A percentile compares a stretch with the other conserved stretches of the same genome.
Conservation (phyloP, 768 basidiomycete species). For the Lactarius indigo region DNA sequence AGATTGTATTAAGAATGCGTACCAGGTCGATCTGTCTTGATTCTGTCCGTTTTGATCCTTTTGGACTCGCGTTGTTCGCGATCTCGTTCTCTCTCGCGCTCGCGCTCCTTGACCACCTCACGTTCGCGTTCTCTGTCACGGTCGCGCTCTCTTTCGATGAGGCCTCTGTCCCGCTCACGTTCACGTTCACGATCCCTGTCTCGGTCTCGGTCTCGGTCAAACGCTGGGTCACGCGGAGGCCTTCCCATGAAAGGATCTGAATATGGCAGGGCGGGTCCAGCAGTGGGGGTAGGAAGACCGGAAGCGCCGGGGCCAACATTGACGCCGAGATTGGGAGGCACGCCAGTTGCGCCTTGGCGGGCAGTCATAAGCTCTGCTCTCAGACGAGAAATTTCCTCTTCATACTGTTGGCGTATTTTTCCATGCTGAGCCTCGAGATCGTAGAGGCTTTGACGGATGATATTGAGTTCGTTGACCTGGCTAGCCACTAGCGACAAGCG, state of each 20-base stretch:
- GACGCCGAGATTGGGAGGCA: conserved; percentile 28
- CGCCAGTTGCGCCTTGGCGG: conserved; percentile 37
- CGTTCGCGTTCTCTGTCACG: conserved; percentile 34
- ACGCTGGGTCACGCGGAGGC: conserved; percentile 27
- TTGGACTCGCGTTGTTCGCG: conserved; percentile 25
- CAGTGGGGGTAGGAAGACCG: conserved; percentile 26
- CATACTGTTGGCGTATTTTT: conserved; percentile 83
- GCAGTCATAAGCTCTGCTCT: conserved; percentile 61
- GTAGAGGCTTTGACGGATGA: conserved; percentile 85
- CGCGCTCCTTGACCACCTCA: conserved; percentile 31
- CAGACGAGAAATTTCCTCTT: conserved; percentile 74
- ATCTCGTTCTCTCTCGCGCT: conserved; percentile 28
- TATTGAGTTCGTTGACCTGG: conserved; percentile 87
- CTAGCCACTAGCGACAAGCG: conserved; percentile 49
- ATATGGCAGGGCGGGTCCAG: conserved; percentile 30
- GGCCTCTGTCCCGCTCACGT: conserved; percentile 33
- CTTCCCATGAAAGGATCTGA: conserved; percentile 24
- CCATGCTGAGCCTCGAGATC: conserved; percentile 88
- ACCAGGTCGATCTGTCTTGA: conserved; percentile 27
- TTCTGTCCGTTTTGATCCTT: conserved; percentile 26
- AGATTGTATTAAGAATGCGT: conserved; percentile 2
- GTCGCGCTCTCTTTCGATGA: conserved; percentile 38
- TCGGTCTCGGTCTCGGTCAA: conserved; percentile 32
- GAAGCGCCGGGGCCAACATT: conserved; percentile 25
- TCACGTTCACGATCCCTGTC: conserved; percentile 34